Percentiles rank a stretch among this genome's conserved stretches.
Conservation (phyloP, 495 filamentous ascomycete species). For the Apiosordaria backusii region DNA sequence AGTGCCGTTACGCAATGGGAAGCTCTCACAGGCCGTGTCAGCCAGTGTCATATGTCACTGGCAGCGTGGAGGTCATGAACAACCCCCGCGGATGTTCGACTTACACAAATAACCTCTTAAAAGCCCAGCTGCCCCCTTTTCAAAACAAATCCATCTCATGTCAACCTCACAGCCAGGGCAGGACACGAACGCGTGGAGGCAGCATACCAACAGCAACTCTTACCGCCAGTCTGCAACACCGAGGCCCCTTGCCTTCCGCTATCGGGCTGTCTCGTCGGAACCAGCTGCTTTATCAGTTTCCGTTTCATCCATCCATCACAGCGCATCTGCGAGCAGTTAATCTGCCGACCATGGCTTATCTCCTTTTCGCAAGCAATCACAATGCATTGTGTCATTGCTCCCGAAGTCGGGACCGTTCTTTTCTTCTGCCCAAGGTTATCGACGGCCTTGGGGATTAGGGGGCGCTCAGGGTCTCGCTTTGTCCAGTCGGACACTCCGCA, state of each 20-base stretch:
- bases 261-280: not conserved
- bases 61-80: not conserved
- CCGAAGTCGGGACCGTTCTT: constrained; percentile 28
- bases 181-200: not conserved
- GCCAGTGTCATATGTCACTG: too few relatives aligned
- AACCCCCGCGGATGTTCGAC: not conserved
- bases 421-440: constrained; percentile 11
- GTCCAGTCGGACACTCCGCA: constrained; percentile 28
- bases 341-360: constrained; percentile 15
- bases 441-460: constrained; percentile 11
- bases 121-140: not conserved
- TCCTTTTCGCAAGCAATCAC: constrained; percentile 3
- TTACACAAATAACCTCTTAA: not conserved
- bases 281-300: not conserved
- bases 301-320: not conserved
- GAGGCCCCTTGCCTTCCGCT: not conserved
- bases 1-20: not conserved
- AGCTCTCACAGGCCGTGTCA: not conserved
- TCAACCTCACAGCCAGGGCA: not conserved
- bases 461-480: constrained; percentile 12
- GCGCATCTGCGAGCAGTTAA: constrained; percentile 1
- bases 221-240: not conserved
- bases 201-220: not conserved
- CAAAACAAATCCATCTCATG: not conserved
- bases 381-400: constrained; percentile 17